Evolutionary conservation across 2,329 filamentous ascomycete genomes (phyloP).

Genomic region (Aspergillus neoniger): DNA sequence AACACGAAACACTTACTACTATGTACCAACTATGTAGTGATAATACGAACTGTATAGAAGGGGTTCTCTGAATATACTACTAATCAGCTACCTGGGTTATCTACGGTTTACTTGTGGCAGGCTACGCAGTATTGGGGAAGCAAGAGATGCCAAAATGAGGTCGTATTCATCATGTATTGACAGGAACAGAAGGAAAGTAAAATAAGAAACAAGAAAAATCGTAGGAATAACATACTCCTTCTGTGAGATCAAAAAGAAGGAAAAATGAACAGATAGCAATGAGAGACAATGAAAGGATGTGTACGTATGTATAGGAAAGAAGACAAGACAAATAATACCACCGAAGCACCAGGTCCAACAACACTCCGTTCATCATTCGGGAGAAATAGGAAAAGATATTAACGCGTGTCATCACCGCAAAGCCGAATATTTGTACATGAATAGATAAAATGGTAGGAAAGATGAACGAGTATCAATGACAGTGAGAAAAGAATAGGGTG

Average conservation of each 20-base stretch:
- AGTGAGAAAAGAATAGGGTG: neutral
- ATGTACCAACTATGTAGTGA: too few relatives aligned
- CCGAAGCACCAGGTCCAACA: neutral
- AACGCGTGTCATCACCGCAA: neutral
- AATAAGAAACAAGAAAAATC: neutral
- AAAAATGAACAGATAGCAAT: neutral
- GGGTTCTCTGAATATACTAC: too few relatives aligned
- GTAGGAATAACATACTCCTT: neutral
- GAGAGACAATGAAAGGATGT: neutral
- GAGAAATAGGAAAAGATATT: neutral
- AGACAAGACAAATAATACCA: neutral
- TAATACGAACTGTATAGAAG: too few relatives aligned
- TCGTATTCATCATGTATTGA: neutral
- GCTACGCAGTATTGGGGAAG: neutral
- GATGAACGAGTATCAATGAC: neutral
- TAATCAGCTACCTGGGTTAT: too few relatives aligned
- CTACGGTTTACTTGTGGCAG: neutral
- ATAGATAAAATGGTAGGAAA: neutral
- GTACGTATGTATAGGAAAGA: neutral
- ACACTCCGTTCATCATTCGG: neutral
- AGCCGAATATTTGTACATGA: slow-evolving; percentile 1
- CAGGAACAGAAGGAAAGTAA: neutral
- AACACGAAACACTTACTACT: too few relatives aligned
- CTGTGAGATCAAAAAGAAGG: neutral
- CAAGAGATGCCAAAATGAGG: neutral